Evolutionary conservation across 192 early-diverging fungal genomes (phyloP).

Genomic region (Backusella sp.): DNA sequence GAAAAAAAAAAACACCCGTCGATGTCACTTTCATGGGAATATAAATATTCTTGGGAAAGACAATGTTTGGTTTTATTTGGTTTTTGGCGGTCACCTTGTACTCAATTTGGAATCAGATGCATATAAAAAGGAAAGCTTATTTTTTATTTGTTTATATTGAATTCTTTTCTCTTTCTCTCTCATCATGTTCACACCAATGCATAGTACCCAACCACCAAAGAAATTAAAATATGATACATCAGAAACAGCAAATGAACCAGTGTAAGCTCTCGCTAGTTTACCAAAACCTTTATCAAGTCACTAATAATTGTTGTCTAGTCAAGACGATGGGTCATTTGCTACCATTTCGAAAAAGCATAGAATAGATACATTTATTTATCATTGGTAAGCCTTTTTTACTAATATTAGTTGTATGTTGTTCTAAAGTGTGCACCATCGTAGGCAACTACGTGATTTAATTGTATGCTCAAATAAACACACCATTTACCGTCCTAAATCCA

Average conservation of each 20-base stretch:
- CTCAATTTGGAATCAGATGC: neutral
- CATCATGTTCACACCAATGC: neutral
- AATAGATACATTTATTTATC: neutral
- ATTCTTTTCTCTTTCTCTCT: neutral
- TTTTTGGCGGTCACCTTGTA: slow-evolving; percentile 7
- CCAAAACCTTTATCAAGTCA: neutral
- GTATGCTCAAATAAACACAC: neutral
- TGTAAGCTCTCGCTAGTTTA: neutral
- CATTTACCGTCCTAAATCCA: neutral
- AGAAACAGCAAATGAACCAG: neutral
- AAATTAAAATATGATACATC: neutral
- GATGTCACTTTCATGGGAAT: neutral
- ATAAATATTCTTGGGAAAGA: neutral
- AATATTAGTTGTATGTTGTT: neutral
- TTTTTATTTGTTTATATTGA: neutral
- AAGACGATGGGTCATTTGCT: neutral
- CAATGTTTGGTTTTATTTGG: neutral
- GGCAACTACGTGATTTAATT: neutral
- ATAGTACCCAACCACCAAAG: neutral
- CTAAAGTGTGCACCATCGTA: neutral
- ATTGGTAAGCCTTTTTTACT: neutral
- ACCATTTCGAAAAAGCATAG: neutral
- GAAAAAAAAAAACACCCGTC: too few species aligned
- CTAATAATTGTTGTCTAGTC: neutral
- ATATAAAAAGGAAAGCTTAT: neutral